Evolutionary conservation across 2,329 filamentous ascomycete genomes (phyloP).

Genomic region (Ceratocystis cubensis): DNA sequence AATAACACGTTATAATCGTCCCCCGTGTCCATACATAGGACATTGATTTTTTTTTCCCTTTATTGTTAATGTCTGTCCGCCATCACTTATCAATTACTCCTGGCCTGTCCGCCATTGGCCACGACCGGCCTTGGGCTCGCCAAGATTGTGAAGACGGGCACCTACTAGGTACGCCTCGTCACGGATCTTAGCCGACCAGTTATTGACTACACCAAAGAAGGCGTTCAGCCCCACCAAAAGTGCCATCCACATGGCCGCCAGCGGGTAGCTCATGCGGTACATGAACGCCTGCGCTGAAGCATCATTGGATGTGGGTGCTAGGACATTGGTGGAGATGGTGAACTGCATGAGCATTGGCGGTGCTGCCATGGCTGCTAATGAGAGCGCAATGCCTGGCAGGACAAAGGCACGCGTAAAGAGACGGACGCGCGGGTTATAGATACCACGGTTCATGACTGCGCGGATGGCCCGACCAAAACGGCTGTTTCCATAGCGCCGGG

Average conservation of each 20-base stretch:
- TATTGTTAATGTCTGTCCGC: not conserved
- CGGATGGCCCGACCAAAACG: constrained; percentile 62
- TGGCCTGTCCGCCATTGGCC: not conserved
- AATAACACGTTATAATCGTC: too few species aligned
- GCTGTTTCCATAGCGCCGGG: constrained; percentile 29
- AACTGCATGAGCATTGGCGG: constrained; percentile 39
- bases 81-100: not conserved
- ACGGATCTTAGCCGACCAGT: constrained; percentile 71
- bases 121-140: constrained; percentile 27
- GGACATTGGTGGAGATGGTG: constrained; percentile 18
- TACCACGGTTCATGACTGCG: constrained; percentile 61
- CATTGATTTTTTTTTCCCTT: not conserved
- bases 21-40: not conserved
- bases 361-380: constrained; percentile 46
- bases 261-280: constrained; percentile 58
- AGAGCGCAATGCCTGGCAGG: constrained; percentile 57
- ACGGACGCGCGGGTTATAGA: constrained; percentile 62
- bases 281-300: constrained; percentile 30
- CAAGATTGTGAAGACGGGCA: constrained; percentile 89
- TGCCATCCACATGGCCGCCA: constrained; percentile 38
- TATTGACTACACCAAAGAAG: constrained; percentile 48
- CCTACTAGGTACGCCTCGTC: constrained; percentile 96
- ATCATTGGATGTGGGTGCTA: constrained; percentile 23
- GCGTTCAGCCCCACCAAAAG: constrained; percentile 36
- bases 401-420: constrained; percentile 78